These are phyloP conservation scores for Pseudomassariella vexata DNA, from an alignment of 2,329 filamentous ascomycete species.

Conservation along the genomic window DNA sequence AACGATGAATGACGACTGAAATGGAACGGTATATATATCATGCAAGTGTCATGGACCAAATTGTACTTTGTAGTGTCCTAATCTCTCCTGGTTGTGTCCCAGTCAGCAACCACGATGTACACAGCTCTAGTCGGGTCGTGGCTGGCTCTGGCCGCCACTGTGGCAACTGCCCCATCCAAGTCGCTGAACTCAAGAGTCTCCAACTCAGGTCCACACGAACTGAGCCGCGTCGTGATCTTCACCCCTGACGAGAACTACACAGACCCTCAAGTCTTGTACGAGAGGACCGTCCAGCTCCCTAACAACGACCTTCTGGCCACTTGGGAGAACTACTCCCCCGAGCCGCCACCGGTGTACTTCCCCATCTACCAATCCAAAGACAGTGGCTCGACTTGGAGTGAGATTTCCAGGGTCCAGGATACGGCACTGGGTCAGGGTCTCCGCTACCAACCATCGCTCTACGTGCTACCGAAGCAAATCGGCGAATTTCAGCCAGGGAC, in stretches of 20 bases:
- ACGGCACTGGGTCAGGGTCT: constrained; percentile 59
- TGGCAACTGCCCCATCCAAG: too few species aligned
- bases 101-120: too few species aligned
- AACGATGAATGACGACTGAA: too few species aligned
- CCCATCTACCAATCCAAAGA: constrained; percentile 50
- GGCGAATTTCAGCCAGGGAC: constrained; percentile 57
- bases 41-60: too few species aligned
- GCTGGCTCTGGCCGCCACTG: too few species aligned
- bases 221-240: too few species aligned
- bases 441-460: constrained; percentile 65
- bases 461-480: constrained; percentile 52
- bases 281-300: constrained; percentile 35
- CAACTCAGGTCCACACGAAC: too few species aligned
- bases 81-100: too few species aligned
- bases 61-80: too few species aligned
- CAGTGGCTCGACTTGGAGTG: constrained; percentile 53
- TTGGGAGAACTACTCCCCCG: constrained; percentile 51
- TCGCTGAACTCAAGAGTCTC: too few species aligned
- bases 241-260: constrained; percentile 37
- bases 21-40: too few species aligned
- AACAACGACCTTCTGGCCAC: constrained; percentile 45
- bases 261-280: constrained; percentile 36
- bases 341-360: constrained; percentile 49
- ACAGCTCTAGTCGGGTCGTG: too few species aligned
- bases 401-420: constrained; percentile 58